Percentiles rank a stretch among this genome's conserved stretches.
Conservation (phyloP, 768 basidiomycete species). For the Sistotremastrum suecicum region DNA sequence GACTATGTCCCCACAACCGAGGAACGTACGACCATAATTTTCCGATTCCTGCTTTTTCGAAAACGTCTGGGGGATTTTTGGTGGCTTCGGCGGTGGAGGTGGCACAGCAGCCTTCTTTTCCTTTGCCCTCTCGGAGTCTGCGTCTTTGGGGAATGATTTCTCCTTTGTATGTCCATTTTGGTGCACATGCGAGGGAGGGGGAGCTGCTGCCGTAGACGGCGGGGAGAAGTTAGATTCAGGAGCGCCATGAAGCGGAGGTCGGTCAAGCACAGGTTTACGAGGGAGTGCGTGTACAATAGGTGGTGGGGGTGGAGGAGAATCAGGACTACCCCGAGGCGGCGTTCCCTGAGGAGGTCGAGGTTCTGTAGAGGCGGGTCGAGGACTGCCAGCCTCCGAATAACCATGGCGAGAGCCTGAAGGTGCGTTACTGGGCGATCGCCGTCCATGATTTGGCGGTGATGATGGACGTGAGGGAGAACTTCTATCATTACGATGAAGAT, state of each 20-base stretch:
- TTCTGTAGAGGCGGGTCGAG: background rate
- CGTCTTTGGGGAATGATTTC: conserved; percentile 28
- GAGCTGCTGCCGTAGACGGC: conserved; percentile 22
- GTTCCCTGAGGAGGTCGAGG: background rate
- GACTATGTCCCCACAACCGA: conserved; percentile 52
- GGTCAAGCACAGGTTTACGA: conserved; percentile 6
- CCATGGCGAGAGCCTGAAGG: conserved; percentile 3
- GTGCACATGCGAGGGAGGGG: conserved; percentile 27
- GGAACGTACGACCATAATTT: conserved; percentile 54
- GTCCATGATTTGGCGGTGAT: conserved; percentile 4
- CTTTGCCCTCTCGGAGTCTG: conserved; percentile 13
- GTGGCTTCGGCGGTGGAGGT: conserved; percentile 14
- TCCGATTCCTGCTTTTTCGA: conserved; percentile 49
- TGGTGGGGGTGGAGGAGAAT: conserved; percentile 12
- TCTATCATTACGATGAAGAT: no score
- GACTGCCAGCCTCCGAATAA: background rate
- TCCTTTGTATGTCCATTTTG: conserved; percentile 33
- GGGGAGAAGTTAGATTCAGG: conserved; percentile 15
- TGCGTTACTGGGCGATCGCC: conserved; percentile 1
- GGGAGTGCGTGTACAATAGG: conserved; percentile 4
- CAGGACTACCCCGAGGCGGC: conserved; percentile 6
- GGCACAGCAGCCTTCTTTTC: conserved; percentile 14
- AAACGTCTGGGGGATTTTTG: conserved; percentile 32
- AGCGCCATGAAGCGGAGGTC: conserved; percentile 17
- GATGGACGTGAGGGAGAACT: background rate